Evolutionary conservation across 2,329 filamentous ascomycete genomes (phyloP).

Genomic region (Bretziella fagacearum): DNA sequence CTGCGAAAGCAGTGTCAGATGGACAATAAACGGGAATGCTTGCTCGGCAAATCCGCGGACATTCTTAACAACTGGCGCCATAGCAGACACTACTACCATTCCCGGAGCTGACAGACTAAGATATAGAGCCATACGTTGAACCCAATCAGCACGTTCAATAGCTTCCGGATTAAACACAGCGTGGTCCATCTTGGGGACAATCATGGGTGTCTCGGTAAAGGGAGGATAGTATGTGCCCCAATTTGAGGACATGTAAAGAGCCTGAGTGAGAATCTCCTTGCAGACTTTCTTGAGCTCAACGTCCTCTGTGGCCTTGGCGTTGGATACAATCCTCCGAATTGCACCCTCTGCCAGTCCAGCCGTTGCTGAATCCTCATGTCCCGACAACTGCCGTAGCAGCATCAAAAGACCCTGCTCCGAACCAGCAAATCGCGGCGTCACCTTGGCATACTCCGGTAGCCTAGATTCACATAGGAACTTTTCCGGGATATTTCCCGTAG

Average conservation of each 20-base stretch:
- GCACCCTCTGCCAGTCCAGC: slow-evolving; percentile 45
- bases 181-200: slow-evolving; percentile 12
- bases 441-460: slow-evolving; percentile 32
- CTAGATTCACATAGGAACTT: slow-evolving; percentile 44
- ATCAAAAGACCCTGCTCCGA: slow-evolving; percentile 49
- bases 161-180: slow-evolving; percentile 22
- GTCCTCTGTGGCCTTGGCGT: slow-evolving; percentile 31
- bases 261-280: slow-evolving; percentile 33
- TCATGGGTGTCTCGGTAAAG: slow-evolving; percentile 29
- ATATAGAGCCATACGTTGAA: slow-evolving; percentile 35
- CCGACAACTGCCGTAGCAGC: slow-evolving; percentile 44
- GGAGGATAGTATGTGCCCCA: slow-evolving; percentile 41
- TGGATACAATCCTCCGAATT: slow-evolving; percentile 38
- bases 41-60: slow-evolving; percentile 55
- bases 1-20: slow-evolving; percentile 59
- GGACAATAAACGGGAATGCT: slow-evolving; percentile 68
- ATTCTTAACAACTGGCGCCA: slow-evolving; percentile 47
- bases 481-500: slow-evolving; percentile 49
- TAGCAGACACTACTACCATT: slow-evolving; percentile 46
- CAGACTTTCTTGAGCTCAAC: slow-evolving; percentile 33
- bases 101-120: slow-evolving; percentile 10
- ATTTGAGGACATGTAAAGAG: slow-evolving; percentile 35
- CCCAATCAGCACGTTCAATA: slow-evolving; percentile 38
- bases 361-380: slow-evolving; percentile 36
- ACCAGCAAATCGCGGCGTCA: slow-evolving; percentile 27